Conservation (phyloP, 2,329 filamentous ascomycete species). For the Colletotrichum sp. region DNA sequence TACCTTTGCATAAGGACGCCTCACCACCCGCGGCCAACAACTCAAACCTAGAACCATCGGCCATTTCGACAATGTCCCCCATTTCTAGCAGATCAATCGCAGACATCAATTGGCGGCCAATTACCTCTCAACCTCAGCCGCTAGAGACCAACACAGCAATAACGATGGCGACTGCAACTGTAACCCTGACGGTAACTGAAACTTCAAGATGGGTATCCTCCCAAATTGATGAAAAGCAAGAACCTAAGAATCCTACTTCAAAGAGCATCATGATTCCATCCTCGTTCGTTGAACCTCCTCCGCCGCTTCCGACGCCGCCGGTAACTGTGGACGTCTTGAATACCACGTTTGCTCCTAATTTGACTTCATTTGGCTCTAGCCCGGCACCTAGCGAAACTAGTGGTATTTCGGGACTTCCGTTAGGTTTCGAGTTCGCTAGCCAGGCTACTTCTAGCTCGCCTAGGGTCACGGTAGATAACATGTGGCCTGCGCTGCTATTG, state of each 20-base stretch:
- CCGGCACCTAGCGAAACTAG: background rate
- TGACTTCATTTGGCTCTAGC: background rate
- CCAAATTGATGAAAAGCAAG: background rate
- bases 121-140: background rate
- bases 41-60: background rate
- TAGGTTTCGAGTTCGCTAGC: background rate
- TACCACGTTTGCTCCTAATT: background rate
- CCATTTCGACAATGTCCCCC: background rate
- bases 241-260: background rate
- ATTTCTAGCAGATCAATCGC: background rate
- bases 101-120: background rate
- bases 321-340: background rate
- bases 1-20: background rate
- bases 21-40: background rate
- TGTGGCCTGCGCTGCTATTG: background rate
- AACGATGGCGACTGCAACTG: background rate
- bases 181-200: background rate
- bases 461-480: background rate
- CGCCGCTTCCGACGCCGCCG: background rate
- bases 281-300: background rate
- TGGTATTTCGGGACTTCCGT: background rate
- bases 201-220: background rate
- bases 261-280: background rate
- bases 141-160: background rate
- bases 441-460: background rate